phyloP scores from a whole-genome alignment of 2,329 filamentous ascomycete species.

The Colletotrichum tofieldiae region DNA sequence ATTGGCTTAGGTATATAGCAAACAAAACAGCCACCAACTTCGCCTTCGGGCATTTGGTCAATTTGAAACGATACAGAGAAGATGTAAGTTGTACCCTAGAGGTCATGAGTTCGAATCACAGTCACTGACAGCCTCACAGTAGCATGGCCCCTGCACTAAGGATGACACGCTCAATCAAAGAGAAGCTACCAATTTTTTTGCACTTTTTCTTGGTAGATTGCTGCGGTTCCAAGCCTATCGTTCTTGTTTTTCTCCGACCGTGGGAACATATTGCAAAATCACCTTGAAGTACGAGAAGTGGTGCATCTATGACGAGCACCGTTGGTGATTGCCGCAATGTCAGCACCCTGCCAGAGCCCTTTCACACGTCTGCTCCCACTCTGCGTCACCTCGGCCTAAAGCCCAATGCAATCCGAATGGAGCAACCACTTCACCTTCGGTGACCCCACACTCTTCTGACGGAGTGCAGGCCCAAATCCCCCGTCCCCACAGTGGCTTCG shows the following conservation, averaged over 20 bases:
- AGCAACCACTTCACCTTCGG: constrained; percentile 32
- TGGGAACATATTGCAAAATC: not conserved
- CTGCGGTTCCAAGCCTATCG: not conserved
- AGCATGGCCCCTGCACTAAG: constrained; percentile 92
- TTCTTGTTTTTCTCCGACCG: not conserved
- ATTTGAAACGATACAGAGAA: constrained; percentile 39
- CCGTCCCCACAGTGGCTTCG: constrained; percentile 19
- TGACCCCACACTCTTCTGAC: constrained; percentile 29
- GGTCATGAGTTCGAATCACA: constrained; percentile 6
- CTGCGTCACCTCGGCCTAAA: not conserved
- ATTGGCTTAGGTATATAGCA: not conserved
- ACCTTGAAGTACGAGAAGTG: not conserved
- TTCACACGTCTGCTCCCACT: not conserved
- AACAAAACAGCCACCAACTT: accelerated
- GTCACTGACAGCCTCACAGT: constrained; percentile 48
- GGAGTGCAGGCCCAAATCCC: not conserved
- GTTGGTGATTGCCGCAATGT: not conserved
- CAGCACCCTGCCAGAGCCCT: not conserved
- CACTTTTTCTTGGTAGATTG: not conserved
- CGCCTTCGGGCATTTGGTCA: constrained; percentile 38
- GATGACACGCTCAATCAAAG: constrained; percentile 93
- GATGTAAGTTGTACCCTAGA: constrained; percentile 15
- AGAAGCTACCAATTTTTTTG: constrained; percentile 73
- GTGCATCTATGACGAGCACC: not conserved
- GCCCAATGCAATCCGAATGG: not conserved